Base-by-base conservation (phyloP, 768 basidiomycete genomes). In the Lanmaoa rubissima region DNA sequence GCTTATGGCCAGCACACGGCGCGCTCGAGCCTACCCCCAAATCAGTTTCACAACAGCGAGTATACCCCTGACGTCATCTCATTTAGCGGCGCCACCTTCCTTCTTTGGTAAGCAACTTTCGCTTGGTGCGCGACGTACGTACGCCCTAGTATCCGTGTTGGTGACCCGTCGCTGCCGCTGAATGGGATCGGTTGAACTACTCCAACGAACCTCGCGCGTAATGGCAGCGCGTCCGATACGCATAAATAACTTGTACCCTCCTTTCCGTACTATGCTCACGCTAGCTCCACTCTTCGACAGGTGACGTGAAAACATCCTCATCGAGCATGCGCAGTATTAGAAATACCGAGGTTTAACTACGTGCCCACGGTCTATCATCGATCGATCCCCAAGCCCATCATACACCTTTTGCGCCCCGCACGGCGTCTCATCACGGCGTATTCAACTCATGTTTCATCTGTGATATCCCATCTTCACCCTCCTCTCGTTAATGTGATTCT, bases 41-140 rank as follows among this genome's bases (percentile, higher is more conserved):
- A 31, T 19, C n/a, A 3, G 13, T 13, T 32, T n/a, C 17, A 36
- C 46, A 43, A 40, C 24, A 38, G 32, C n/a, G 19, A 53, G 41
- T 2, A 66, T 31, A 31, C 61, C 64, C 65, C 55, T 66, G 65
- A 66, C 65, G 65, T 66, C 65, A 66, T 61, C 19, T 2, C 7
- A 50, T 17, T 48, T 54, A 5, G 46, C 51, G n/a, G 46, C 54
- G 0, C 62, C 58, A 60, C 61, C 49, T 63, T 60, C 62, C 55
- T 46, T 31, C 1, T 54, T 42, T 28, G 57, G 61, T 6, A 34
- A 16, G 3, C 2, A 39, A 1, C 8, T 2, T 13, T 42, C 41
- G 41, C 40, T 40, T 26, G n/a, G n/a, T n/a, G n/a, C 35, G 1
- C 31, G 13, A 6, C 6, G 46, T 48, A 32, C 43, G 43, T 44